These are phyloP conservation scores for Termitomyces sp. DNA, from an alignment of 768 basidiomycete species.

Conservation along the genomic window DNA sequence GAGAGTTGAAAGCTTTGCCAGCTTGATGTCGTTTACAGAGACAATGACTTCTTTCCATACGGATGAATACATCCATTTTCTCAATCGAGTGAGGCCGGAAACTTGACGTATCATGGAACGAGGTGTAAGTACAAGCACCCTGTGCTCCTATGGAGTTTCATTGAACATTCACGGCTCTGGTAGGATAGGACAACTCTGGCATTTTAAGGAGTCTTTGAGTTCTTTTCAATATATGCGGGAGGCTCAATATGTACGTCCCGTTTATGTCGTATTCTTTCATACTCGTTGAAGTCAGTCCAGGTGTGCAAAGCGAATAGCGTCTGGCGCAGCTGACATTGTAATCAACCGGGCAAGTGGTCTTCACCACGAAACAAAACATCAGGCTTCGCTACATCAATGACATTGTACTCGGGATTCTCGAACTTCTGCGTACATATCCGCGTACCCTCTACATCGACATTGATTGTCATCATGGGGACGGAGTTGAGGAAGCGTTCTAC, in stretches of 20 bases:
- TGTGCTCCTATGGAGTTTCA: neutral
- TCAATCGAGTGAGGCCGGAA: conserved; percentile 89
- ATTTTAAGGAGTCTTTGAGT: conserved; percentile 96
- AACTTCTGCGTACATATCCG: conserved; percentile 75
- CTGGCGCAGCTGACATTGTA: conserved; percentile 85
- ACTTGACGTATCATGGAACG: conserved; percentile 83
- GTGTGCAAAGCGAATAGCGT: conserved; percentile 76
- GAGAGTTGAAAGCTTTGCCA: neutral
- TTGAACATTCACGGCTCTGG: conserved; percentile 30
- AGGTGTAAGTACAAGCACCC: conserved; percentile 49
- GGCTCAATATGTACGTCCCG: conserved; percentile 75
- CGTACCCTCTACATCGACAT: conserved; percentile 97
- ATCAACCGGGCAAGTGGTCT: conserved; percentile 99
- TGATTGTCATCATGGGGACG: conserved; percentile 98
- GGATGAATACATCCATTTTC: conserved; percentile 95
- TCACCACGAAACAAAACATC: conserved; percentile 98
- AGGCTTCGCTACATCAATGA: conserved; percentile 98
- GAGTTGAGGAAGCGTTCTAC: conserved; percentile 99
- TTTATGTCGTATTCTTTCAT: neutral
- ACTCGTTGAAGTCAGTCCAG: conserved; percentile 29
- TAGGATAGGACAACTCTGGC: conserved; percentile 93
- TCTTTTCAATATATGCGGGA: conserved; percentile 94
- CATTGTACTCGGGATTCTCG: conserved; percentile 92
- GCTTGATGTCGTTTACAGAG: conserved; percentile 31
- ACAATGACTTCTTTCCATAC: conserved; percentile 93